Percentiles rank a stretch among this genome's conserved stretches.
Conservation (phyloP, 1,284 basidiomycete genomes). For the Schizophyllum amplum region DNA sequence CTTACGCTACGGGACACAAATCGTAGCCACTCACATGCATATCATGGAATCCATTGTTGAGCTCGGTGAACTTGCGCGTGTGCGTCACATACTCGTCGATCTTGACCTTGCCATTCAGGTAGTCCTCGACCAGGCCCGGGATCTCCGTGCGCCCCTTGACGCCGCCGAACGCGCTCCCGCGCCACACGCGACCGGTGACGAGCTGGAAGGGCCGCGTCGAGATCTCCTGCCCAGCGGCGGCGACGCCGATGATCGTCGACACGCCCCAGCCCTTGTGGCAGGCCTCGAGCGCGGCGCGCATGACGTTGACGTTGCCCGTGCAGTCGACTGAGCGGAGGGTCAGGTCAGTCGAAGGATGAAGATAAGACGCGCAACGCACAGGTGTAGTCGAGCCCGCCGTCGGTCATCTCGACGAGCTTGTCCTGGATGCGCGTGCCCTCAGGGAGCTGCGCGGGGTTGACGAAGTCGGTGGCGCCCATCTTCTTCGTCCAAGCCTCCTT, state of each 20-base stretch:
- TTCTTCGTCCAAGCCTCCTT: conserved; percentile 88
- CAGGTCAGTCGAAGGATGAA: background rate
- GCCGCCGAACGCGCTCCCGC: conserved; percentile 94
- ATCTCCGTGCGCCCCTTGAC: conserved; percentile 96
- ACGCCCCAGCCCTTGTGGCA: conserved; percentile 97
- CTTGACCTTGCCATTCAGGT: conserved; percentile 66
- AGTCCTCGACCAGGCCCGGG: conserved; percentile 82
- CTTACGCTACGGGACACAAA: background rate
- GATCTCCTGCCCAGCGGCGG: conserved; percentile 96
- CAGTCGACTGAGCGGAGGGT: conserved; percentile 24
- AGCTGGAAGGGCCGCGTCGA: conserved; percentile 88
- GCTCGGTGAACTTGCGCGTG: conserved; percentile 63
- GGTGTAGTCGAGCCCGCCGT: conserved; percentile 96
- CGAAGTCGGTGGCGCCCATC: conserved; percentile 96
- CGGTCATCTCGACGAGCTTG: conserved; percentile 86
- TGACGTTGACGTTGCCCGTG: conserved; percentile 59
- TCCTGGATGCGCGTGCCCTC: conserved; percentile 84
- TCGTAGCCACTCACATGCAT: conserved; percentile 78
- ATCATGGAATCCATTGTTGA: conserved; percentile 88
- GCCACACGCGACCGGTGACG: conserved; percentile 93
- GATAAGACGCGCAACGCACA: conserved; percentile 82
- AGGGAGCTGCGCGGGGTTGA: conserved; percentile 77
- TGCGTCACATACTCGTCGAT: conserved; percentile 92
- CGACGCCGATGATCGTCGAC: conserved; percentile 90
- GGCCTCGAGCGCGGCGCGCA: conserved; percentile 92